Conservation (phyloP, 1,139 yeast genomes). For the Geotrichum restrictum region DNA sequence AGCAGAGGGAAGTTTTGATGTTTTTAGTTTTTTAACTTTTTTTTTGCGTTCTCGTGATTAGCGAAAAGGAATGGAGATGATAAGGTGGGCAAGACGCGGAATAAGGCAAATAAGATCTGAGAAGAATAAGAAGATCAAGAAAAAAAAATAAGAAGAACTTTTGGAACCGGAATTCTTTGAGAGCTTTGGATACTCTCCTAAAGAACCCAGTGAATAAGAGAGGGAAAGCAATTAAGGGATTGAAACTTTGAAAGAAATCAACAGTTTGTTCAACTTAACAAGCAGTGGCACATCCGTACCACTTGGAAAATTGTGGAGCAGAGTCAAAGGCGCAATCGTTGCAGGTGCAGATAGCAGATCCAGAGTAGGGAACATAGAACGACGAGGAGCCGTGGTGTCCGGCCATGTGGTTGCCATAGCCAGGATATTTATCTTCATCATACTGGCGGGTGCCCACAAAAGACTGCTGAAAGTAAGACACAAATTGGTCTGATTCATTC, state of each 20-base stretch:
- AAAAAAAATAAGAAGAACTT: slow-evolving; percentile 4
- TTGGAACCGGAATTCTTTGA: not conserved
- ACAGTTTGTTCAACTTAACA: too few species aligned
- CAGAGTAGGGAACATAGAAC: slow-evolving; percentile 18
- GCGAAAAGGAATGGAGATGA: too few species aligned
- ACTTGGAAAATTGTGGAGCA: slow-evolving; percentile 18
- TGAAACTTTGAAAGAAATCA: too few species aligned
- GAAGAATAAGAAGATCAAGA: not conserved
- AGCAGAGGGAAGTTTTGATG: not conserved
- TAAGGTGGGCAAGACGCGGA: too few species aligned
- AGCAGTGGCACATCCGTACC: slow-evolving; percentile 21
- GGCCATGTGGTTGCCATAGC: slow-evolving; percentile 1
- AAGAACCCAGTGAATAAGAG: too few species aligned
- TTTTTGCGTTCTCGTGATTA: too few species aligned
- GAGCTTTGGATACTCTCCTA: too few species aligned
- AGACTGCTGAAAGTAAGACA: slow-evolving; percentile 22
- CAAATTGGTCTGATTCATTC: slow-evolving; percentile 14
- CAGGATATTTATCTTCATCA: not conserved
- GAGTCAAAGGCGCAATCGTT: slow-evolving; percentile 19
- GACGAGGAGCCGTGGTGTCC: slow-evolving; percentile 12
- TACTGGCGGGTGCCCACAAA: slow-evolving; percentile 15
- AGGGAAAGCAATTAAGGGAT: too few species aligned
- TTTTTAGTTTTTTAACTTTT: too few species aligned
- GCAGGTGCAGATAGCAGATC: slow-evolving; percentile 19
- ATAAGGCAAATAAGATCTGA: not conserved